Evolutionary conservation across 1,284 basidiomycete species (phyloP), one percentile per base, ranked within the genome.

Genomic region (Ustilago crameri): DNA sequence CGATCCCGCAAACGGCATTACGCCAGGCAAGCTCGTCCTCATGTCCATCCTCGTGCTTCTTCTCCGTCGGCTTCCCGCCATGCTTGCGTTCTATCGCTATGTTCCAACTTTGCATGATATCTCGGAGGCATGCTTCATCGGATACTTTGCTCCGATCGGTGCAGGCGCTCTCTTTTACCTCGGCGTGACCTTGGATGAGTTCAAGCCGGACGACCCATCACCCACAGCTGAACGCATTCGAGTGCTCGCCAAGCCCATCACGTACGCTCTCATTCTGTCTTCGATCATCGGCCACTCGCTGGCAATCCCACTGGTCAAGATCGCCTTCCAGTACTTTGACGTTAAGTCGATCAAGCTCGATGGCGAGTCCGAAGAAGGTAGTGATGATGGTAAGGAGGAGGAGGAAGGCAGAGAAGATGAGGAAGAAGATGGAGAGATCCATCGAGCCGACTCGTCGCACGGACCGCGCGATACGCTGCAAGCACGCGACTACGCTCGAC

Each of bases 121-220:
- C 14, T 60, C 72, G 30, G 78, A 85, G 43, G 80, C 80, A 0
- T 47, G 79, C 49, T 85, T 85, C 46, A 59, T 81, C n/a, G 84
- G 84, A 5, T 84, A 81, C 69, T 84, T 84, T 68, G 84, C 84
- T 1, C 84, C 84, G 0, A 84, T 84, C 59, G 85, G 85, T 14
- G 85, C 86, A 4, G 84, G 84, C 18, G 74, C 78, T 12, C 52
- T 75, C 20, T 78, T 74, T 57, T 79, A 78, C 40, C 57, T 71
- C 9, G 64, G 63, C 18, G 55, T 71, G 18, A 72, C 73, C 27
- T 43, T 78, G 22, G 51, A 76, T 48, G 71, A 74, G 49, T 74
- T 76, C 60, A 60, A 66, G 52, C 50, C 54, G 2, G 52, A 71
- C 5, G 71, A 71, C 26, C 46, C 61, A 4, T 65, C 62, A 10